Evolutionary conservation across 1,284 basidiomycete genomes (phyloP).

Genomic region (Chiua sp.): DNA sequence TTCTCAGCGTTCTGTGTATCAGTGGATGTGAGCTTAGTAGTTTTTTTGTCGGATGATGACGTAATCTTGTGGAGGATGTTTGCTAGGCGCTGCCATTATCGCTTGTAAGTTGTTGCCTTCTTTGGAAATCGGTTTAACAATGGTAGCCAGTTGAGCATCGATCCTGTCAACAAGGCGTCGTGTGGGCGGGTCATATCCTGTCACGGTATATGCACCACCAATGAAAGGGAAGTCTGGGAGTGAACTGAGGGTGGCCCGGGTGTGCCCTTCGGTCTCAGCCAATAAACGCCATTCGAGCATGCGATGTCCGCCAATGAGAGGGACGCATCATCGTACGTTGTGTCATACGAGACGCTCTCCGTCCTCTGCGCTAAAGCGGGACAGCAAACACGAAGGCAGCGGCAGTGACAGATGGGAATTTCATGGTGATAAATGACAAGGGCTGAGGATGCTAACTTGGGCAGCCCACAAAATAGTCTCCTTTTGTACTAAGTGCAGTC

Average conservation of each 20-base stretch:
- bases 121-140: constrained; percentile 21
- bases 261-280: constrained; percentile 48
- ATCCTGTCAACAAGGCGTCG: constrained; percentile 15
- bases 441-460: not conserved
- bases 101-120: constrained; percentile 9
- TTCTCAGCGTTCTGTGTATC: constrained; percentile 20
- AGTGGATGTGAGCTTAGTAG: constrained; percentile 14
- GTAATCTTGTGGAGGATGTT: constrained; percentile 20
- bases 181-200: constrained; percentile 32
- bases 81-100: constrained; percentile 15
- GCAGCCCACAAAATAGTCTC: not conserved
- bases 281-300: constrained; percentile 53
- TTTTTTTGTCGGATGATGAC: not conserved
- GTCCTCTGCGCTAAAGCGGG: constrained; percentile 19
- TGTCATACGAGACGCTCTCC: constrained; percentile 35
- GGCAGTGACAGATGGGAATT: constrained; percentile 19
- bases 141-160: constrained; percentile 17
- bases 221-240: constrained; percentile 57
- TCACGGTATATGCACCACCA: constrained; percentile 48
- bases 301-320: constrained; percentile 44
- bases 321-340: constrained; percentile 44
- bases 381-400: constrained; percentile 20
- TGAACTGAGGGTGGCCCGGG: constrained; percentile 44
- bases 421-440: constrained; percentile 21
- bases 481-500: constrained; percentile 19